Evolutionary conservation across 2,329 filamentous ascomycete species (phyloP).

Genomic region (Kalmusia sp.): DNA sequence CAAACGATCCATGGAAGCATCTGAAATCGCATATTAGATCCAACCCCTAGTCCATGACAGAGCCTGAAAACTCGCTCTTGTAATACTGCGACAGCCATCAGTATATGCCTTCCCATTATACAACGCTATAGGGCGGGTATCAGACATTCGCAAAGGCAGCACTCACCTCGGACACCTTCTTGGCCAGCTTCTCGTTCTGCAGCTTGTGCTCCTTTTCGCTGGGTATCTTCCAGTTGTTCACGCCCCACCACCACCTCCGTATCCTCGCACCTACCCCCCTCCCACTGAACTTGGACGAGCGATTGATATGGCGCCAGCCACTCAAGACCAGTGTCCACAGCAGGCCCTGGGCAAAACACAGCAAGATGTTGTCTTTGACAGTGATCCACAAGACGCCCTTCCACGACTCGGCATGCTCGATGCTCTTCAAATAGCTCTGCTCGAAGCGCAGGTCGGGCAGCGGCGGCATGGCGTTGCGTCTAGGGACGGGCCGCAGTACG

Average conservation of each 20-base stretch:
- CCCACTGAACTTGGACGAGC: slow-evolving; percentile 77
- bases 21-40: background rate
- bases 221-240: slow-evolving; percentile 79
- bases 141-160: slow-evolving; percentile 39
- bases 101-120: slow-evolving; percentile 2
- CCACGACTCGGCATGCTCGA: slow-evolving; percentile 79
- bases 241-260: slow-evolving; percentile 91
- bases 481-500: slow-evolving; percentile 63
- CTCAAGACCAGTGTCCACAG: slow-evolving; percentile 85
- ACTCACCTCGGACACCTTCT: slow-evolving; percentile 46
- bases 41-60: slow-evolving; percentile 24
- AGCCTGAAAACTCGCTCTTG: slow-evolving; percentile 33
- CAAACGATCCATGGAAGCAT: too few relatives aligned
- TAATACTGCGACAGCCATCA: slow-evolving; percentile 34
- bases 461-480: slow-evolving; percentile 70
- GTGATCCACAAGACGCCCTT: slow-evolving; percentile 85
- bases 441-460: slow-evolving; percentile 89
- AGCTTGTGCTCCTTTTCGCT: slow-evolving; percentile 22
- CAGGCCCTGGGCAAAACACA: slow-evolving; percentile 86
- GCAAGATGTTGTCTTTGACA: slow-evolving; percentile 79
- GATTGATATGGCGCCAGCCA: slow-evolving; percentile 93
- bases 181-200: slow-evolving; percentile 39
- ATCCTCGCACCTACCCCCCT: slow-evolving; percentile 77
- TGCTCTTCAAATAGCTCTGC: slow-evolving; percentile 94
- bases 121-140: slow-evolving; percentile 9